These are phyloP conservation scores for Suhomyces xylopsoci DNA, from an alignment of 805 yeast genomes.

Conservation along the genomic window DNA sequence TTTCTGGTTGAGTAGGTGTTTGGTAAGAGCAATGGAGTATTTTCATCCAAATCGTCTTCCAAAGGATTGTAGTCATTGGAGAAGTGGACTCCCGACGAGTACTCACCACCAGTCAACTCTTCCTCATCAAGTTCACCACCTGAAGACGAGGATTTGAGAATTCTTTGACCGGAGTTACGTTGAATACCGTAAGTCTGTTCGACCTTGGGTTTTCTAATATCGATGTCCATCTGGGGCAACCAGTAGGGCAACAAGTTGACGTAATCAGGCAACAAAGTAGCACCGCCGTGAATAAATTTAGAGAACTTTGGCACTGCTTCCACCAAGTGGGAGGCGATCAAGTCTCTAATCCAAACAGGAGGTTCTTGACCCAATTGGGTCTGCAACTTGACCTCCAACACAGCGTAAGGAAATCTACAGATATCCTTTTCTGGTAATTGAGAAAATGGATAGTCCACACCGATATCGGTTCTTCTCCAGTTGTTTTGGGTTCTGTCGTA, in stretches of 20 bases:
- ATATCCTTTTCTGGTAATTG: constrained; percentile 83
- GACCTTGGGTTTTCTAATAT: constrained; percentile 82
- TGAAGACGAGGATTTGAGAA: constrained; percentile 32
- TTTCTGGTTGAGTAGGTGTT: constrained; percentile 26
- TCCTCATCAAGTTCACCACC: constrained; percentile 71
- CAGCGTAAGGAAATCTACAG: constrained; percentile 96
- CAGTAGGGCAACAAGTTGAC: constrained; percentile 90
- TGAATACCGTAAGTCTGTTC: constrained; percentile 62
- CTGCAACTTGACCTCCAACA: constrained; percentile 93
- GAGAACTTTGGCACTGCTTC: constrained; percentile 98
- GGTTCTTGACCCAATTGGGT: constrained; percentile 99
- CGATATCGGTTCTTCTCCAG: constrained; percentile 99
- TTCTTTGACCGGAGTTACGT: constrained; percentile 35
- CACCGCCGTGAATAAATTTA: constrained; percentile 95
- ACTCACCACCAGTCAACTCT: constrained; percentile 49
- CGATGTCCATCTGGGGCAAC: constrained; percentile 96
- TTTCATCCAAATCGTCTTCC: constrained; percentile 50
- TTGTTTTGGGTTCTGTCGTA: constrained; percentile 82
- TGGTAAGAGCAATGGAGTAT: constrained; percentile 42
- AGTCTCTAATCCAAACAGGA: constrained; percentile 93
- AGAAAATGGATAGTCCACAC: constrained; percentile 91
- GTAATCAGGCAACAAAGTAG: constrained; percentile 81
- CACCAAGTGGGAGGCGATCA: constrained; percentile 87
- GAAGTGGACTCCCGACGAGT: constrained; percentile 36
- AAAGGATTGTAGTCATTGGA: constrained; percentile 45